Conservation (phyloP, 345 rosid genomes). For the Draba incana region DNA sequence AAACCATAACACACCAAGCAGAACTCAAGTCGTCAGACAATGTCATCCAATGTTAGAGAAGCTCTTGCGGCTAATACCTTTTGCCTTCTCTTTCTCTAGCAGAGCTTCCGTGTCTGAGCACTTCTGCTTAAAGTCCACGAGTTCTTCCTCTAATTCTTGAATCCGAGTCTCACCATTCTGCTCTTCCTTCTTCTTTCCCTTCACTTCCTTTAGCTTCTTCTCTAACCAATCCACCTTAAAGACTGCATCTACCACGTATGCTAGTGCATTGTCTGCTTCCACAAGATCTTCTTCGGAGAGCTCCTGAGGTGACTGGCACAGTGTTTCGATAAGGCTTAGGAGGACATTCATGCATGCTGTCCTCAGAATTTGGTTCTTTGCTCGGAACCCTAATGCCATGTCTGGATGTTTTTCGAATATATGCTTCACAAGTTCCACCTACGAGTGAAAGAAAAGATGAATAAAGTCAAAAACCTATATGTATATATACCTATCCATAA, state of each 20-base stretch:
- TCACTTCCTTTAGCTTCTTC: slow-evolving; percentile 26
- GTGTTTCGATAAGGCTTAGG: background rate
- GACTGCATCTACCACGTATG: slow-evolving; percentile 27
- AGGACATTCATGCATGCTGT: slow-evolving; percentile 19
- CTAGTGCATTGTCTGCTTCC: background rate
- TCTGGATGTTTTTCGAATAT: slow-evolving; percentile 23
- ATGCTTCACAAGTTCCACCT: slow-evolving; percentile 7
- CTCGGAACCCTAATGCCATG: slow-evolving; percentile 9
- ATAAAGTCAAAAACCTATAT: background rate
- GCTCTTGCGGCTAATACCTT: background rate
- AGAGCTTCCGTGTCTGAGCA: too few species aligned
- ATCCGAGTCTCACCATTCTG: too few species aligned
- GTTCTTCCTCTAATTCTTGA: too few species aligned
- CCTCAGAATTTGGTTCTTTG: background rate
- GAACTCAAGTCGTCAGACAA: background rate
- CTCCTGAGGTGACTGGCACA: background rate
- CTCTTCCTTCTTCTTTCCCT: too few species aligned
- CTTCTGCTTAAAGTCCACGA: too few species aligned
- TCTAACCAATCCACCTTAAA: slow-evolving; percentile 43
- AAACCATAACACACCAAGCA: background rate
- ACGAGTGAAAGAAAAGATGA: background rate
- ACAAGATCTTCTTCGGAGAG: background rate
- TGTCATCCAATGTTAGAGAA: background rate
- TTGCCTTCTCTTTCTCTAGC: slow-evolving; percentile 7
- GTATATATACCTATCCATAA: too few species aligned